Percentiles rank a stretch among this genome's conserved stretches.
These are phyloP conservation scores for Corynascus novoguineensis DNA, from an alignment of 495 filamentous ascomycete species.

Conservation along the genomic window DNA sequence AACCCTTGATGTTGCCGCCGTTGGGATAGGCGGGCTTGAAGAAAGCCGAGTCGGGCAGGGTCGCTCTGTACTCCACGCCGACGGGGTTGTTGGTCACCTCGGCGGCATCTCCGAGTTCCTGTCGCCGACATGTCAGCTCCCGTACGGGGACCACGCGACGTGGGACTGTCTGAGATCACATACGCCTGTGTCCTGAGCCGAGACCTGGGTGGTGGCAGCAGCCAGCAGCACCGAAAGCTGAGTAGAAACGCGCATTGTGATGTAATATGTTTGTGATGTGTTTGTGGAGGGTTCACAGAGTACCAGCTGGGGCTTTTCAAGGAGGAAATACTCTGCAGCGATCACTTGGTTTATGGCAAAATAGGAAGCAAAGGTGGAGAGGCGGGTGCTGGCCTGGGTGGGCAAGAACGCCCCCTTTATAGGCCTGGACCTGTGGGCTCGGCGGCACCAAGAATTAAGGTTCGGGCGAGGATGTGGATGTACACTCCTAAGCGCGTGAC, in stretches of 20 bases:
- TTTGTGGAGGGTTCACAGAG: background rate
- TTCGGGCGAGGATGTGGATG: background rate
- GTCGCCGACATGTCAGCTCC: constrained; percentile 10
- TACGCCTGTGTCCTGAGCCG: constrained; percentile 23
- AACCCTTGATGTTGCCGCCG: constrained; percentile 56
- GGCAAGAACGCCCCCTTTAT: background rate
- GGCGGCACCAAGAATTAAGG: background rate
- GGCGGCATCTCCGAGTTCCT: constrained; percentile 50
- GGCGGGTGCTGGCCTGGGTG: background rate
- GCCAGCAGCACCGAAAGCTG: constrained; percentile 25
- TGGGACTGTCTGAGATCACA: background rate
- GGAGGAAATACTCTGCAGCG: background rate
- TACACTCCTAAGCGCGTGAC: background rate
- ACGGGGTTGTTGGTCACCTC: constrained; percentile 57
- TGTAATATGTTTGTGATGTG: background rate
- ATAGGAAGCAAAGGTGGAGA: background rate
- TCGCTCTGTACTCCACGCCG: constrained; percentile 54
- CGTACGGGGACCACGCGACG: background rate
- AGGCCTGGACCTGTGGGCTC: background rate
- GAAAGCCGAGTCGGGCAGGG: constrained; percentile 49
- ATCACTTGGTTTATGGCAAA: background rate
- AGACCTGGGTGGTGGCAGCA: constrained; percentile 19
- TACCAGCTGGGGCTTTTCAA: too few species aligned
- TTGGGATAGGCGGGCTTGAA: constrained; percentile 42
- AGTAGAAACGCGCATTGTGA: constrained; percentile 24